phyloP scores from a whole-genome alignment of 176 grass and related monocot species.

The Oryza coarctata region DNA sequence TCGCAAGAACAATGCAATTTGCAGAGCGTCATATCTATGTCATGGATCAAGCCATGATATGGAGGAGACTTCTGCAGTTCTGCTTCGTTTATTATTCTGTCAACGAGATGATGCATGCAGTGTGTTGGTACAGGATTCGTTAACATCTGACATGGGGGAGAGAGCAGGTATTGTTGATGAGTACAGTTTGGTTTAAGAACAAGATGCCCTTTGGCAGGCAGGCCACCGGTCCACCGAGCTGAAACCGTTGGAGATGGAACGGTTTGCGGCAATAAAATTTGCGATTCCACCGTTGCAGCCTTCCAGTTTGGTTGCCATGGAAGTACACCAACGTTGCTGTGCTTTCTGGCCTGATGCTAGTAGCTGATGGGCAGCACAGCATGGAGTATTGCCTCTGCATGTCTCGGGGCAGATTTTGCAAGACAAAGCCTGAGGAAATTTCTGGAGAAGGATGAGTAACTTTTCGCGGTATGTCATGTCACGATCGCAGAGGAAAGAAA shows the following conservation, averaged over 20 bases:
- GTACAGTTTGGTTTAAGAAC: constrained; percentile 13
- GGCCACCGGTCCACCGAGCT: background rate
- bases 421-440: too few relatives aligned
- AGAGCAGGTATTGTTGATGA: background rate
- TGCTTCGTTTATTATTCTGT: background rate
- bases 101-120: background rate
- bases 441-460: too few relatives aligned
- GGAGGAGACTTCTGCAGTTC: background rate
- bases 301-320: background rate
- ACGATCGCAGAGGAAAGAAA: too few relatives aligned
- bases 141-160: background rate
- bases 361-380: background rate
- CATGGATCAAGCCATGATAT: too few relatives aligned
- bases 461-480: too few relatives aligned
- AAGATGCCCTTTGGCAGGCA: background rate
- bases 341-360: background rate
- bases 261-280: background rate
- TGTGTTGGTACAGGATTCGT: background rate
- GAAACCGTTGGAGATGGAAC: background rate
- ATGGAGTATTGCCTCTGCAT: too few relatives aligned
- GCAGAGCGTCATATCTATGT: background rate
- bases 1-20: background rate
- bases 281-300: background rate
- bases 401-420: too few relatives aligned
- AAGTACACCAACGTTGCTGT: background rate